Conservation (phyloP, 495 filamentous ascomycete species). For the Trichoderma orchidacearum region DNA sequence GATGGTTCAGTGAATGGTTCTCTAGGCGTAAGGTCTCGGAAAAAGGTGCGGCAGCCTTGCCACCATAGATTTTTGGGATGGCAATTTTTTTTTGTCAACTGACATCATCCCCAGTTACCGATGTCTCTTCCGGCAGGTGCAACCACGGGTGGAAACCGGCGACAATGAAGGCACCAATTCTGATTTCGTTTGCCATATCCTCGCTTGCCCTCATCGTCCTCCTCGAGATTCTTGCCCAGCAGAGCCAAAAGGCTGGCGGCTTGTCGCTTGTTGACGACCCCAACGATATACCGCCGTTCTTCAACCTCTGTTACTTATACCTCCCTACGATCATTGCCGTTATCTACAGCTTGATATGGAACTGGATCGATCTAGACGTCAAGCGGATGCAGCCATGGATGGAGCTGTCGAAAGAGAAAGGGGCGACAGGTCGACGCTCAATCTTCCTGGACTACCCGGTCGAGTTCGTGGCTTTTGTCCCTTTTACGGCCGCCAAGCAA, state of each 20-base stretch:
- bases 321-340: conserved; percentile 28
- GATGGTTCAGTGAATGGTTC: no score
- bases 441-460: conserved; percentile 34
- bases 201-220: conserved; percentile 14
- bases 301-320: conserved; percentile 22
- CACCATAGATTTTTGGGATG: background rate
- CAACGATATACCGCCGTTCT: conserved; percentile 11
- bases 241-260: conserved; percentile 14
- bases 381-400: conserved; percentile 34
- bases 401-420: conserved; percentile 25
- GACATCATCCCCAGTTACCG: no score
- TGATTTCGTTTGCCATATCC: conserved; percentile 10
- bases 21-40: background rate
- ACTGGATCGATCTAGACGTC: conserved; percentile 28
- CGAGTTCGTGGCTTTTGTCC: conserved; percentile 32
- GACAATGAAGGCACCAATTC: conserved; percentile 15
- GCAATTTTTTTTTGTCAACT: no score
- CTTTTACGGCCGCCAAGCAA: conserved; percentile 20
- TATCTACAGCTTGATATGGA: conserved; percentile 29
- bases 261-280: conserved; percentile 16
- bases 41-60: background rate
- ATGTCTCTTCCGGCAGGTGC: background rate
- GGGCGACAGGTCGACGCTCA: conserved; percentile 22
- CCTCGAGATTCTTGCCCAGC: conserved; percentile 16
- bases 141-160: conserved; percentile 19